phyloP scores from a whole-genome alignment of 805 yeast genomes.

The Pichia nakasei region DNA sequence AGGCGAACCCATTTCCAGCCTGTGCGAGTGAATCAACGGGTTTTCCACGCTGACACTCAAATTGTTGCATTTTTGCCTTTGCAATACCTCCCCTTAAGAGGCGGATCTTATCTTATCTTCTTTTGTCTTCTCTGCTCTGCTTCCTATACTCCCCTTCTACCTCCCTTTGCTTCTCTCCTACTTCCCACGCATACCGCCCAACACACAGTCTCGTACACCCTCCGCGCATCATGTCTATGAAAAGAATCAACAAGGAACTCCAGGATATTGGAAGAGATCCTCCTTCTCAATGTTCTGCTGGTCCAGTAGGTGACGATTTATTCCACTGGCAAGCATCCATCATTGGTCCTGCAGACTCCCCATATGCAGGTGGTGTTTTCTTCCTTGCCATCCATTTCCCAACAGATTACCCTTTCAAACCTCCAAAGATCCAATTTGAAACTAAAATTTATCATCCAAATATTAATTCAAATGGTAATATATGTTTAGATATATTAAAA shows the following conservation, averaged over 20 bases:
- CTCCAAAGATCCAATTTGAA: slow-evolving; percentile 89
- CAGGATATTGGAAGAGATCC: slow-evolving; percentile 97
- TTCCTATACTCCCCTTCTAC: no score
- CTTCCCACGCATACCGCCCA: not conserved
- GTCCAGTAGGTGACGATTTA: slow-evolving; percentile 96
- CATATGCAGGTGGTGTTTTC: slow-evolving; percentile 76
- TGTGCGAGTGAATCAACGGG: no score
- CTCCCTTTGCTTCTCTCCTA: not conserved
- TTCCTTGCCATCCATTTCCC: slow-evolving; percentile 96
- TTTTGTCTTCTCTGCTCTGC: no score
- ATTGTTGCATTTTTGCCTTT: no score
- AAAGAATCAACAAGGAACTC: slow-evolving; percentile 93
- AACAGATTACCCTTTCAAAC: slow-evolving; percentile 97
- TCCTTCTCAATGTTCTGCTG: slow-evolving; percentile 97
- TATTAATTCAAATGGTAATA: slow-evolving; percentile 91
- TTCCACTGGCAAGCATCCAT: slow-evolving; percentile 99
- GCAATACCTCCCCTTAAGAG: no score
- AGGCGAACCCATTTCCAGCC: no score
- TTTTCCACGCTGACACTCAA: no score
- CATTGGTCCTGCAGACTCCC: slow-evolving; percentile 97
- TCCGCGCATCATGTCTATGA: slow-evolving; percentile 58
- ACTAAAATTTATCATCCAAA: slow-evolving; percentile 97
- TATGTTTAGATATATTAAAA: slow-evolving; percentile 91
- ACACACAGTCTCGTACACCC: not conserved
- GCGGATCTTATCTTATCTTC: no score